Evolutionary conservation across 768 basidiomycete species (phyloP).

Genomic region (Butyriboletus loyo): DNA sequence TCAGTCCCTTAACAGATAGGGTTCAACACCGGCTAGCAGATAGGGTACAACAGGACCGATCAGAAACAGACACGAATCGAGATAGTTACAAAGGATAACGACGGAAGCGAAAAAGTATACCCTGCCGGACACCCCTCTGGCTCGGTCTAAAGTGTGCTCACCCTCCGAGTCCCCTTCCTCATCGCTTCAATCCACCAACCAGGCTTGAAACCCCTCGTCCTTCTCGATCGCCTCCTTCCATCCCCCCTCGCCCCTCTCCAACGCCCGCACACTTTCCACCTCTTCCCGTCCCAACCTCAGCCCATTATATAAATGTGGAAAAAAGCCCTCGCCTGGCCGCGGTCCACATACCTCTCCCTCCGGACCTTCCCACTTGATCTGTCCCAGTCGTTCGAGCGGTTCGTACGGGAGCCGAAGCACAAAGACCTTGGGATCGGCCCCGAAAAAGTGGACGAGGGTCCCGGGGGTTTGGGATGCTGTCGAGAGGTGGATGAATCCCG

Average conservation of each 20-base stretch:
- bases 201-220: conserved; percentile 16
- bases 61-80: not conserved
- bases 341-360: conserved; percentile 40
- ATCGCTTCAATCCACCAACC: conserved; percentile 35
- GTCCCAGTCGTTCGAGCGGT: conserved; percentile 28
- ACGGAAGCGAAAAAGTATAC: not conserved
- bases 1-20: too few species aligned
- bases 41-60: not conserved
- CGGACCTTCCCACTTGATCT: conserved; percentile 51
- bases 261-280: conserved; percentile 39
- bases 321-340: conserved; percentile 43
- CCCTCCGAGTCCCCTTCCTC: too few species aligned
- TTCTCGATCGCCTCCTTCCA: conserved; percentile 34
- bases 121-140: not conserved
- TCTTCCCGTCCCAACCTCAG: conserved; percentile 42
- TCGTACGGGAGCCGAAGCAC: conserved; percentile 45
- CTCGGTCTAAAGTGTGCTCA: too few species aligned
- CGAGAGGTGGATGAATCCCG: conserved; percentile 56
- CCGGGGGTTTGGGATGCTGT: conserved; percentile 47
- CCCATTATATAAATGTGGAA: conserved; percentile 54
- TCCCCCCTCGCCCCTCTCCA: conserved; percentile 21
- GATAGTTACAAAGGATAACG: too few species aligned
- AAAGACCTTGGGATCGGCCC: conserved; percentile 36
- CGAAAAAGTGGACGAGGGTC: conserved; percentile 48
- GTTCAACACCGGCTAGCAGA: not conserved